These are phyloP conservation scores for Pseudocercospora crystallina DNA, from an alignment of 2,329 filamentous ascomycete genomes.

Conservation along the genomic window DNA sequence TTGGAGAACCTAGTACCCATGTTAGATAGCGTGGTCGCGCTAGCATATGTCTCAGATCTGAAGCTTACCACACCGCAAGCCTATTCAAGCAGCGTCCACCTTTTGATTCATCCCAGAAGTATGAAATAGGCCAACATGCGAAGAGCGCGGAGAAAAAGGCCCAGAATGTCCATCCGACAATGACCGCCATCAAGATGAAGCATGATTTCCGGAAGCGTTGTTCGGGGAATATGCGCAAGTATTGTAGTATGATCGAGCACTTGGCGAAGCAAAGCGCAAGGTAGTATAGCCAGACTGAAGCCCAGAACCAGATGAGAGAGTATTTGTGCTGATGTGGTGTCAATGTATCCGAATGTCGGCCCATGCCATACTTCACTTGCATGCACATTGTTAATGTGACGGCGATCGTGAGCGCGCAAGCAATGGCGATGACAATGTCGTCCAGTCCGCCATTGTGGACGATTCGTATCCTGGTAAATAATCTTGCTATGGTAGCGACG, in stretches of 20 bases:
- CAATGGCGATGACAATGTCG: constrained; percentile 25
- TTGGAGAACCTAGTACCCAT: constrained; percentile 27
- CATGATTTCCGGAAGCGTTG: constrained; percentile 27
- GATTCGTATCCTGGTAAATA: constrained; percentile 24
- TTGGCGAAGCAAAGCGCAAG: constrained; percentile 32
- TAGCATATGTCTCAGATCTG: not conserved
- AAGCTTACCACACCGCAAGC: constrained; percentile 31
- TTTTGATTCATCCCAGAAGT: constrained; percentile 30
- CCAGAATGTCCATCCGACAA: constrained; percentile 30
- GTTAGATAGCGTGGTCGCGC: not conserved
- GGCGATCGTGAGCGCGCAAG: constrained; percentile 17
- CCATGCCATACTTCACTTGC: constrained; percentile 32
- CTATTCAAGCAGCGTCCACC: constrained; percentile 27
- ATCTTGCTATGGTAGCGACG: constrained; percentile 21
- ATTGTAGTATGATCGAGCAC: constrained; percentile 37
- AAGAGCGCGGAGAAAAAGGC: constrained; percentile 34
- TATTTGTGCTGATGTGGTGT: constrained; percentile 17
- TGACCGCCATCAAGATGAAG: constrained; percentile 29
- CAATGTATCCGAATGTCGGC: constrained; percentile 23
- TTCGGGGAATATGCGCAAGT: constrained; percentile 35
- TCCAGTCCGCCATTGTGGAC: constrained; percentile 28
- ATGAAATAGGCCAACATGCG: constrained; percentile 31
- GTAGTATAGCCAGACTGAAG: constrained; percentile 29
- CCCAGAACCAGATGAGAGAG: constrained; percentile 28
- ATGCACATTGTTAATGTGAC: constrained; percentile 24